phyloP scores from a whole-genome alignment of 75 land plant species.

The Sequoiadendron giganteum region DNA sequence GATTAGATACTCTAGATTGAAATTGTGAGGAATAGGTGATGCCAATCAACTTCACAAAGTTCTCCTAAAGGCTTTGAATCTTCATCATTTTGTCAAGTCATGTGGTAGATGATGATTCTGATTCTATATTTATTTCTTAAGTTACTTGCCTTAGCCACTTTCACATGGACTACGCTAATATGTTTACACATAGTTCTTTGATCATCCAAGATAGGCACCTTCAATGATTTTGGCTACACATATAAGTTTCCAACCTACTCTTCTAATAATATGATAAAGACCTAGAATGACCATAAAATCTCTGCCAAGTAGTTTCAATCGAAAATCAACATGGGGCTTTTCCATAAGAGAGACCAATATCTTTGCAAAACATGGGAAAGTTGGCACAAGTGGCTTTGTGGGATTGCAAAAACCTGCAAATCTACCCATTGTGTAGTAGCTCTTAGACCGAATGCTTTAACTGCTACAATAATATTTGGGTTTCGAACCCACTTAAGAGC shows the following conservation, averaged over 20 bases:
- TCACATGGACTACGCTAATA: too few relatives aligned
- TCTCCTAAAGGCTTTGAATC: too few relatives aligned
- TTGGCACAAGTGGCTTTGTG: constrained; percentile 86
- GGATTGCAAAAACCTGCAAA: constrained; percentile 91
- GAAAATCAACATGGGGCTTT: constrained; percentile 97
- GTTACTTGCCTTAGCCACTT: too few relatives aligned
- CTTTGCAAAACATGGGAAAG: constrained; percentile 95
- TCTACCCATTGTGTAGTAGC: constrained; percentile 90
- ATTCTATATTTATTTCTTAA: too few relatives aligned
- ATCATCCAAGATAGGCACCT: constrained; percentile 73
- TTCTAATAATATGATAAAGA: constrained; percentile 61
- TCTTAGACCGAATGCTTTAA: constrained; percentile 79
- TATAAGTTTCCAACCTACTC: constrained; percentile 82
- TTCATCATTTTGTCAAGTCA: too few relatives aligned
- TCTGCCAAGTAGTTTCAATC: constrained; percentile 75
- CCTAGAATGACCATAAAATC: constrained; percentile 95
- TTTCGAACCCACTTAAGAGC: constrained; percentile 83
- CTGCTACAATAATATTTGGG: constrained; percentile 71
- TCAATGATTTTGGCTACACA: constrained; percentile 86
- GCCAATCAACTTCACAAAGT: too few relatives aligned
- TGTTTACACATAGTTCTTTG: constrained; percentile 29
- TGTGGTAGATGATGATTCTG: too few relatives aligned
- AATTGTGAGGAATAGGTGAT: too few relatives aligned
- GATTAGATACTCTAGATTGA: too few relatives aligned
- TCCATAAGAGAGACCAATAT: constrained; percentile 93